A percentile compares a stretch with the other conserved stretches of the same genome.
phyloP scores from a whole-genome alignment of 129 eudicot genomes.

The Tagetes patula region DNA sequence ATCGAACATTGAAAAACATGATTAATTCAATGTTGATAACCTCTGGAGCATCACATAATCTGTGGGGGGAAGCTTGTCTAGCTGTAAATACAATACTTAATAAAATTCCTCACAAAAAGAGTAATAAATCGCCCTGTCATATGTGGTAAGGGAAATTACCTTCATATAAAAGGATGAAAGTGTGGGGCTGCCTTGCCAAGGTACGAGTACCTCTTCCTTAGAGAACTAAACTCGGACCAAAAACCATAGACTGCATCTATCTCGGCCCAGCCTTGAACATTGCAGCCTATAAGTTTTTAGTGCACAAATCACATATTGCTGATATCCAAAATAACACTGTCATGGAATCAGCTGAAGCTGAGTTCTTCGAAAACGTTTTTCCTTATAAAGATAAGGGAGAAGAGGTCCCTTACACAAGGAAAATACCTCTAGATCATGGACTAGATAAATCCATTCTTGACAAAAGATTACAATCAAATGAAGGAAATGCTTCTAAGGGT shows the following conservation, averaged over 20 bases:
- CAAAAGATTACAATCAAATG: not conserved
- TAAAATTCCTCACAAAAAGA: no score
- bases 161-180: no score
- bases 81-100: no score
- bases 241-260: not conserved
- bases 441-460: not conserved
- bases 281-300: not conserved
- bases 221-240: constrained; percentile 1
- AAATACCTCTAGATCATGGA: not conserved
- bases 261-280: not conserved
- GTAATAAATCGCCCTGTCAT: no score
- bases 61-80: no score
- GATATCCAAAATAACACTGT: not conserved
- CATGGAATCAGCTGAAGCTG: not conserved
- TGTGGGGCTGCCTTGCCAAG: constrained; percentile 1
- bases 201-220: not conserved
- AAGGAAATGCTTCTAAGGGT: not conserved
- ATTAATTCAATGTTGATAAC: no score
- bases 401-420: not conserved
- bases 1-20: no score
- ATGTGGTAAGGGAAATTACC: no score
- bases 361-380: not conserved
- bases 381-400: not conserved
- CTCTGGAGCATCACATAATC: no score
- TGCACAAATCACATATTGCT: not conserved